phyloP scores from a whole-genome alignment of 305 asterid genomes.

The Fraxinus angustifolia region DNA sequence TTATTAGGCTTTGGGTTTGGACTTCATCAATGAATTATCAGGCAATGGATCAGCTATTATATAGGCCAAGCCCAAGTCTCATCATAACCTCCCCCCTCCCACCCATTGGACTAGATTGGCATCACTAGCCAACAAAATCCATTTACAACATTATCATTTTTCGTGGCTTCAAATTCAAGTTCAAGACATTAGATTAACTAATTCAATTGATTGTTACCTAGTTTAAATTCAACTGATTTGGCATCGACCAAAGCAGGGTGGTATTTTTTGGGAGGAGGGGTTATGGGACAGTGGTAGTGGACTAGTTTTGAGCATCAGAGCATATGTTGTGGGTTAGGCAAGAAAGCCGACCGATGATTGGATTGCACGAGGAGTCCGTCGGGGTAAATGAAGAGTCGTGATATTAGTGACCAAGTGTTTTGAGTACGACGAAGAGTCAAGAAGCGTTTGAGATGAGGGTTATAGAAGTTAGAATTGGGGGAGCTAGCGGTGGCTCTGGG shows the following conservation, averaged over 20 bases:
- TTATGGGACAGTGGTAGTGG: not conserved
- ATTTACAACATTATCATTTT: too few relatives aligned
- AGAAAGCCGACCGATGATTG: not conserved
- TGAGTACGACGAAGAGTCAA: not conserved
- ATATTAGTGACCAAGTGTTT: not conserved
- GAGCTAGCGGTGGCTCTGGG: not conserved
- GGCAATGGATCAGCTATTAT: too few relatives aligned
- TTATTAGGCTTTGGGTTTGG: too few relatives aligned
- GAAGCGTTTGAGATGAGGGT: not conserved
- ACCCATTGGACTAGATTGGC: too few relatives aligned
- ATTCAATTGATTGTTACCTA: not conserved
- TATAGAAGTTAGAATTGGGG: not conserved
- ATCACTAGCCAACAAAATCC: too few relatives aligned
- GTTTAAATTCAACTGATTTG: not conserved
- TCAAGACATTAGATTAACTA: not conserved
- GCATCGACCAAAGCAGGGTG: not conserved
- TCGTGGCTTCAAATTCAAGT: not conserved
- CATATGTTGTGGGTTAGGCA: not conserved
- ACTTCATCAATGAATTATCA: too few relatives aligned
- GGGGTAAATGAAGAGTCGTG: not conserved
- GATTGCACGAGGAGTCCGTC: not conserved
- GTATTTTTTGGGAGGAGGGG: not conserved
- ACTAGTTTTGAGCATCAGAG: not conserved
- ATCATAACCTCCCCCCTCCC: too few relatives aligned
- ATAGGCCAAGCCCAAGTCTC: too few relatives aligned